Base-by-base conservation (phyloP, 2,329 filamentous ascomycete genomes). In the Calcarisporium arbuscula region DNA sequence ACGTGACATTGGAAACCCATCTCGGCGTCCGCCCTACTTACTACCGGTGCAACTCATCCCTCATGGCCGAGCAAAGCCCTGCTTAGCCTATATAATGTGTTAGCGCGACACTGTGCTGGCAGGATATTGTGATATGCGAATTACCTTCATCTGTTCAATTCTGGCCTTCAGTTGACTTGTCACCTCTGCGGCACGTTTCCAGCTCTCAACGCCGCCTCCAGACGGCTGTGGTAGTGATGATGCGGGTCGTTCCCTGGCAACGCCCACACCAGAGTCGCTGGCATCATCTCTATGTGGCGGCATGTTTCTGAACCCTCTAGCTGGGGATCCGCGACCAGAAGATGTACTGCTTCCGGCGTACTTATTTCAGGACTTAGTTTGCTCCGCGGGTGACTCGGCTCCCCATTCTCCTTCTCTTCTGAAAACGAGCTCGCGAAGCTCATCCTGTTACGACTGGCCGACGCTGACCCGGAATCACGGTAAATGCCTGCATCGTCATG, bases 61-160 rank as follows among this genome's bases (percentile, higher is more conserved):
- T 46, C 36, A 56, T 21, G 55, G 50, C 33, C 56, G 52, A 38
- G 55, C 46, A 33, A 50, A 48, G 18, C 49, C 51, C 41, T 55
- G 52, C 38, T 48, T 54, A 17, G 50, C 50, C 50, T 53, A 14
- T 15, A 10, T 9, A 5, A 14, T 8, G 8, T 16, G 37, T 42
- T 32, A 42, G 40, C 17, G 15, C 19, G 8, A 16, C 17, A 15
- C 23, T 9, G 5, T 19, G 12, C 5, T 11, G 12, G 3, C 8
- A 14, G n/a, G 4, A 16, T 11, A 5, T n/a, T 5, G 4, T 14
- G 10, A 8, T 5, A 20, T 27, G 8, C 4, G 12, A 51, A 64
- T 46, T 51, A 76, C 77, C 74, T 96, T 98, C 92, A 98, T 98
- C 70, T 92, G 85, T 68, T 96, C 92, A 60, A 98, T 98, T 57